Conservation (phyloP, 306 rosid species). For the Sicyos baderoa region DNA sequence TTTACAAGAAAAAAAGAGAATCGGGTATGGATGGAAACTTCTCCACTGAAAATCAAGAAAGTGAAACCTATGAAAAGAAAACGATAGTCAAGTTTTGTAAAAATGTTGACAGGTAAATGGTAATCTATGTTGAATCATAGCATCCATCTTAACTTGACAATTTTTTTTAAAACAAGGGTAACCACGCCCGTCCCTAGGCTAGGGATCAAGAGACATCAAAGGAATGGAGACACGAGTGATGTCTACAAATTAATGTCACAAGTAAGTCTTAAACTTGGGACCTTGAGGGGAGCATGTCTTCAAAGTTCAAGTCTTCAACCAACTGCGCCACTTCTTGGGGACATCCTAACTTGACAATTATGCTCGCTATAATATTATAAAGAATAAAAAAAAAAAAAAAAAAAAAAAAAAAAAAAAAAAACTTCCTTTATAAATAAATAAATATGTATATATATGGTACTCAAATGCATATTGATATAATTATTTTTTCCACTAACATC, state of each 20-base stretch:
- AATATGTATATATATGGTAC: not conserved
- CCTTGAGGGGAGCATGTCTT: too few species aligned
- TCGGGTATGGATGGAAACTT: not conserved
- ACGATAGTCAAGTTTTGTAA: not conserved
- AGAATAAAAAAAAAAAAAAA: too few species aligned
- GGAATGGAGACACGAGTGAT: too few species aligned
- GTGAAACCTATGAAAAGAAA: not conserved
- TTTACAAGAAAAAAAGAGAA: not conserved
- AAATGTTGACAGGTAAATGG: not conserved
- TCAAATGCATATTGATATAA: not conserved
- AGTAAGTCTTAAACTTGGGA: too few species aligned
- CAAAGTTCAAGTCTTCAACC: too few species aligned
- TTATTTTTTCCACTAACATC: not conserved
- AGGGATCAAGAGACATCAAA: too few species aligned
- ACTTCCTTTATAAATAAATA: not conserved
- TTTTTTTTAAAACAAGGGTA: too few species aligned
- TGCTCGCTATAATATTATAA: not conserved
- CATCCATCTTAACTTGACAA: not conserved
- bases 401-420: not conserved
- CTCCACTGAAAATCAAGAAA: slow-evolving; percentile 3
- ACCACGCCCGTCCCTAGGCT: too few species aligned
- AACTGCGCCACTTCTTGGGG: too few species aligned
- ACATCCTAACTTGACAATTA: not conserved
- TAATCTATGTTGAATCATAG: not conserved
- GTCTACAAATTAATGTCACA: too few species aligned